These are phyloP conservation scores for Intubia oerlemansii DNA, from an alignment of 2,329 filamentous ascomycete species.

Conservation along the genomic window DNA sequence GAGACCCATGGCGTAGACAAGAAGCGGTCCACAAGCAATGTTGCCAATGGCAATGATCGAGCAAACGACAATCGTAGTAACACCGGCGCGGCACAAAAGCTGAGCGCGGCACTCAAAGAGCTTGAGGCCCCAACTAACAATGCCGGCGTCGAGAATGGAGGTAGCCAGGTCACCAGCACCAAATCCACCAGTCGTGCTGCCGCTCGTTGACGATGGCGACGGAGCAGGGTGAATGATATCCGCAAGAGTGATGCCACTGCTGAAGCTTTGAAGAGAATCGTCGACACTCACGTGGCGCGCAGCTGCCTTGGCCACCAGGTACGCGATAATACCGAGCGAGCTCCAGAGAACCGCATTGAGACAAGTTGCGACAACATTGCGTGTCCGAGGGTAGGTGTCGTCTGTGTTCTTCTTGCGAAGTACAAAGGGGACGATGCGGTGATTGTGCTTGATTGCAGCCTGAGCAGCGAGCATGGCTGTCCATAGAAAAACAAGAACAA, in stretches of 20 bases:
- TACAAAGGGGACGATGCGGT: not conserved
- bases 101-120: conserved; percentile 26
- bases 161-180: conserved; percentile 27
- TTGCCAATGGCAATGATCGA: conserved; percentile 18
- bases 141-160: conserved; percentile 26
- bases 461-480: conserved; percentile 19
- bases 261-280: conserved; percentile 10
- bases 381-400: conserved; percentile 7
- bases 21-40: conserved; percentile 19
- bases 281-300: conserved; percentile 7
- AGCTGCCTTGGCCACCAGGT: conserved; percentile 18
- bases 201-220: no score
- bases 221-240: conserved; percentile 7
- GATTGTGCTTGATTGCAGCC: conserved; percentile 13
- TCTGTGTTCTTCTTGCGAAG: no score
- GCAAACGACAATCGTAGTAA: conserved; percentile 18
- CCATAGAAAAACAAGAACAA: conserved; percentile 28
- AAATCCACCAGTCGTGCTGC: conserved; percentile 3
- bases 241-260: conserved; percentile 13
- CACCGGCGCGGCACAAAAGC: conserved; percentile 21
- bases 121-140: conserved; percentile 31
- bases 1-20: conserved; percentile 18
- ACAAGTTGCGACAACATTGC: conserved; percentile 15
- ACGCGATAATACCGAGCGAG: conserved; percentile 21
- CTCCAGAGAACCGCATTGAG: conserved; percentile 27